Conservation (phyloP, 2,329 filamentous ascomycete species). For the Ceratocystis albifundus region DNA sequence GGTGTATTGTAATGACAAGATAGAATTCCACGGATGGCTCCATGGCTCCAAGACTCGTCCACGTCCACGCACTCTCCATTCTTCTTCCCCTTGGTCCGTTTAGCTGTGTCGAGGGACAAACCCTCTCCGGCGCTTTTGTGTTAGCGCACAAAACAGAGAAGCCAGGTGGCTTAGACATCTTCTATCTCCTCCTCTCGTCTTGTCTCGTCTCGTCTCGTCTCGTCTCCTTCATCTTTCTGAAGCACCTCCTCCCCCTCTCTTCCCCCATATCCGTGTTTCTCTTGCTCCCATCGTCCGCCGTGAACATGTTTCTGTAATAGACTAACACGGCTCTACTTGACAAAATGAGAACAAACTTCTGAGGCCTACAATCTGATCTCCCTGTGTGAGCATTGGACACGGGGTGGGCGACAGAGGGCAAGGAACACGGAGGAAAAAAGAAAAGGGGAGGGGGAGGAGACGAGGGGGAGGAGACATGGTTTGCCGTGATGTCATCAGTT, state of each 20-base stretch:
- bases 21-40: neutral
- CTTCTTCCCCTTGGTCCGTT: neutral
- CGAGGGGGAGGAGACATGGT: no score
- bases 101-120: neutral
- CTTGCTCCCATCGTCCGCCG: neutral
- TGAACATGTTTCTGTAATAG: neutral
- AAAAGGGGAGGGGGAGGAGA: no score
- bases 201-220: no score
- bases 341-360: neutral
- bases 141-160: neutral
- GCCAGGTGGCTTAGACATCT: neutral
- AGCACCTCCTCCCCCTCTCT: neutral
- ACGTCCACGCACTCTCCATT: neutral
- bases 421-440: no score
- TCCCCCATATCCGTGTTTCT: neutral
- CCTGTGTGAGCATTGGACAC: no score
- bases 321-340: no score
- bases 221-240: no score
- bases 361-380: neutral
- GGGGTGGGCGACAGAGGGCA: no score
- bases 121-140: no score
- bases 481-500: neutral
- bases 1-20: neutral
- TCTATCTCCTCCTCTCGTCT: neutral
- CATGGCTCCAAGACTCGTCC: neutral